Evolutionary conservation across 202 grass and related monocot genomes (phyloP), one percentile per base, ranked within the genome.

Genomic region (Zizania palustris): DNA sequence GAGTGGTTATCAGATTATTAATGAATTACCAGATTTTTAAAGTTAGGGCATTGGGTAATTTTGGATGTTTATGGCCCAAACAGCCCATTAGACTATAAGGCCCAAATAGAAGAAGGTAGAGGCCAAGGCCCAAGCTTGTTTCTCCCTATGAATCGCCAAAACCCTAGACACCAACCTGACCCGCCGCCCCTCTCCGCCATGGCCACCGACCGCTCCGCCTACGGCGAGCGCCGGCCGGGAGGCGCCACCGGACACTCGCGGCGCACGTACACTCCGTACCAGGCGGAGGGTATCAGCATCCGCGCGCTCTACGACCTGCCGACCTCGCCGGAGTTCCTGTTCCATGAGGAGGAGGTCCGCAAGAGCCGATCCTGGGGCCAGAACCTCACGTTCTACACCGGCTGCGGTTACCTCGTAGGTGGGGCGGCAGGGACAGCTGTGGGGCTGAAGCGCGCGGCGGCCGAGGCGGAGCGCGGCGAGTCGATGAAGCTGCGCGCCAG

Each of bases 311-410:
- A 93, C 85, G 87, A 93, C 49, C 75, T 85, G 63, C 79, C 87
- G 67, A 81, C 85, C 74, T 87, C 91, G 34, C 87, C 82, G 60
- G 87, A 93, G 62, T 82, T 82, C 56, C 75, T 93, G 55, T 93
- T 90, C 87, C 5, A 41, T 20, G 85, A 85, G 63, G 84, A 86
- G 37, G 81, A 81, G 53, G 37, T 4, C 64, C 44, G 39, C 38
- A 37, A 18, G n/a, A 16, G 7, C 61, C 87, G 57, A 41, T 16
- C 42, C 56, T 90, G 79, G 82, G 50, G 82, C 65, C 71, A 90
- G 6, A 88, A 83, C 49, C 56, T 90, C 33, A 63, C 78, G 22
- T 71, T 80, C 43, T 81, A 79, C 79, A 8, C 79, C 3, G 85
- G 87, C 0, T 35, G 35, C 28, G 85, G 62, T 1, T 90, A 78